These are phyloP conservation scores for Phanerochaete carnosa DNA, from an alignment of 768 basidiomycete species.

Conservation along the genomic window DNA sequence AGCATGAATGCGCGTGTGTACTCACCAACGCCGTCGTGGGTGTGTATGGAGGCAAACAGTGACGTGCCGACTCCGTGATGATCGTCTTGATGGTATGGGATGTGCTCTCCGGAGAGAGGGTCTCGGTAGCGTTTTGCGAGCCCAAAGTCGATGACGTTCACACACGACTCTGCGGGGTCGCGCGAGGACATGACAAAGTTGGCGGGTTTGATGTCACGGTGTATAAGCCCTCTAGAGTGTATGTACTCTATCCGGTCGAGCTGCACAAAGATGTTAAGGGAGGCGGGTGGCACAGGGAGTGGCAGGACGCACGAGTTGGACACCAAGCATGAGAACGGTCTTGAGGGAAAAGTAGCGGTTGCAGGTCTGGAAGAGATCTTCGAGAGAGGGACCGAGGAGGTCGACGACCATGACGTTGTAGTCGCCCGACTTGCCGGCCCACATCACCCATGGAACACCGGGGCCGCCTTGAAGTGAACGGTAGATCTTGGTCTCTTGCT, in stretches of 20 bases:
- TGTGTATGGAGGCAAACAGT: constrained; percentile 71
- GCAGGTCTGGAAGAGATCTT: constrained; percentile 85
- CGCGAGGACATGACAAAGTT: constrained; percentile 96
- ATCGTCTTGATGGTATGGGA: constrained; percentile 71
- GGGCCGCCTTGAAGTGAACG: constrained; percentile 86
- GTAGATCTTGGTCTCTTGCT: constrained; percentile 90
- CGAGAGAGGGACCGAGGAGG: constrained; percentile 86
- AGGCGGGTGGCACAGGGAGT: neutral
- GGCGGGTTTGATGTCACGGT: constrained; percentile 97
- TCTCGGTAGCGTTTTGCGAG: constrained; percentile 80
- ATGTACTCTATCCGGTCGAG: constrained; percentile 96
- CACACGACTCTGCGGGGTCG: constrained; percentile 54
- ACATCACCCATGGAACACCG: constrained; percentile 90
- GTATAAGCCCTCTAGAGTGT: constrained; percentile 90
- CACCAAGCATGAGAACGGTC: constrained; percentile 89
- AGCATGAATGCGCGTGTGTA: constrained; percentile 5
- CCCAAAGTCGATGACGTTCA: constrained; percentile 92
- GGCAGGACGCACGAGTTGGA: constrained; percentile 74
- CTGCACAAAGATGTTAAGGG: constrained; percentile 36
- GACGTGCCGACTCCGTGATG: constrained; percentile 79
- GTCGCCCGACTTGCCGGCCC: constrained; percentile 86
- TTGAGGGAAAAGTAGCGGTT: constrained; percentile 93
- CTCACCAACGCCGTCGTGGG: constrained; percentile 73
- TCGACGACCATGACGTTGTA: constrained; percentile 99
- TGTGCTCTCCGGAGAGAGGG: constrained; percentile 57